These are phyloP conservation scores for Medakamo hakoo DNA, from an alignment of 139 green algal genomes.

Conservation along the genomic window DNA sequence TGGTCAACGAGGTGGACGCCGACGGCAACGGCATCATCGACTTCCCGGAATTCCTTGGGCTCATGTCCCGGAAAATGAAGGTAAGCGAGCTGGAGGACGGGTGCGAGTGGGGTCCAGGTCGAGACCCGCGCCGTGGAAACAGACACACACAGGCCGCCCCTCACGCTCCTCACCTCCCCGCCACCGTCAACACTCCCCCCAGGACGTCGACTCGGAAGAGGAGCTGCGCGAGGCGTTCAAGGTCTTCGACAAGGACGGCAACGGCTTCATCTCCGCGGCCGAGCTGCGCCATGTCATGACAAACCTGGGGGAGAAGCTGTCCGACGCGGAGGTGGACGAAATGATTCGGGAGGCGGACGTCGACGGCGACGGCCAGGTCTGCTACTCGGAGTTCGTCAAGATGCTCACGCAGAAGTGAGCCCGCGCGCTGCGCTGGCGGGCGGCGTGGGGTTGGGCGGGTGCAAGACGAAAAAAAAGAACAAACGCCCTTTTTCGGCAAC, in stretches of 20 bases:
- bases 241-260: slow-evolving; percentile 99
- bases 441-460: no score
- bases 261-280: slow-evolving; percentile 94
- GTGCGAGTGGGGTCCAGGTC: neutral
- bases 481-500: neutral
- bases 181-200: slow-evolving; percentile 1
- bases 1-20: slow-evolving; percentile 99
- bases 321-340: slow-evolving; percentile 95
- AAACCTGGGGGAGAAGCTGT: slow-evolving; percentile 49
- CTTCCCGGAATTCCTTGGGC: slow-evolving; percentile 96
- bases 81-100: slow-evolving; percentile 14
- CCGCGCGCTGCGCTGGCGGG: no score
- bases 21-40: slow-evolving; percentile 99
- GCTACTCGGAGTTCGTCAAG: slow-evolving; percentile 87
- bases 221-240: slow-evolving; percentile 98
- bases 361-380: slow-evolving; percentile 79
- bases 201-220: slow-evolving; percentile 90
- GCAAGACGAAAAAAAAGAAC: neutral
- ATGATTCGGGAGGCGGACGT: slow-evolving; percentile 93
- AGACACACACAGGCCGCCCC: neutral
- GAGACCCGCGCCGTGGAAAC: neutral
- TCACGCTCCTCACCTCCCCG: neutral
- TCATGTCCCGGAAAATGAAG: slow-evolving; percentile 99
- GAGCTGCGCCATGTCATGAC: slow-evolving; percentile 82
- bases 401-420: no score